Evolutionary conservation across 2,329 filamentous ascomycete genomes (phyloP).

Genomic region (Lithohypha guttulata): DNA sequence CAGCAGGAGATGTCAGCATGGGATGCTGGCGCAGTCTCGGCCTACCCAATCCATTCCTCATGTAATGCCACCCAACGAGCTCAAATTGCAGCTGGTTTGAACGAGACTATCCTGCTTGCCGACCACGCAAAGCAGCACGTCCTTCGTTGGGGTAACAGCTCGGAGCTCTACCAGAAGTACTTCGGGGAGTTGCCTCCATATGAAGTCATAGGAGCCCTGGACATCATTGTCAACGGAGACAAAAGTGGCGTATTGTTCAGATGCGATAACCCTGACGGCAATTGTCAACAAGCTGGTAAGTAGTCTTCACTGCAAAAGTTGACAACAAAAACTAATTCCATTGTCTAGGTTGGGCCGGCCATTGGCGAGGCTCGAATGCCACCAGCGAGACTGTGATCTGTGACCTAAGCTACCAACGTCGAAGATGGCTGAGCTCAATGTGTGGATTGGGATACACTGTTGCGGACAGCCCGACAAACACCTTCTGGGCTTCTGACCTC

Average conservation of each 20-base stretch:
- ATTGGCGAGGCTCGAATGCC: conserved; percentile 56
- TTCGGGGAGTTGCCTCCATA: conserved; percentile 52
- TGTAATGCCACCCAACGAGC: conserved; percentile 53
- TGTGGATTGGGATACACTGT: conserved; percentile 56
- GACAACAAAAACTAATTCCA: too few species aligned
- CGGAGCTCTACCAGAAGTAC: conserved; percentile 53
- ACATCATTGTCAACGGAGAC: conserved; percentile 49
- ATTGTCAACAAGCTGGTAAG: conserved; percentile 44
- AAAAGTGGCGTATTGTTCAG: conserved; percentile 50
- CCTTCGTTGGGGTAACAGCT: conserved; percentile 40
- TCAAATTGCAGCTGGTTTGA: conserved; percentile 47
- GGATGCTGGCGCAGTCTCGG: conserved; percentile 29
- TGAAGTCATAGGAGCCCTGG: conserved; percentile 51
- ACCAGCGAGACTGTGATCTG: conserved; percentile 61
- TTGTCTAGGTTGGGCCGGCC: conserved; percentile 51
- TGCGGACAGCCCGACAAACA: conserved; percentile 44
- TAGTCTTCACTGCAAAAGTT: too few species aligned
- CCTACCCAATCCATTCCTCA: conserved; percentile 49
- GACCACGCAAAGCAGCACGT: conserved; percentile 52
- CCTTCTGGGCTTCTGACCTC: conserved; percentile 56
- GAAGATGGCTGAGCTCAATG: conserved; percentile 47
- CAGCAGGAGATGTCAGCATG: conserved; percentile 13
- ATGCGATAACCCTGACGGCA: conserved; percentile 57
- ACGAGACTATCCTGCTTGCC: conserved; percentile 49
- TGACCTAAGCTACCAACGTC: conserved; percentile 47